Conservation (phyloP, 495 filamentous ascomycete species). For the Daldinia decipiens region DNA sequence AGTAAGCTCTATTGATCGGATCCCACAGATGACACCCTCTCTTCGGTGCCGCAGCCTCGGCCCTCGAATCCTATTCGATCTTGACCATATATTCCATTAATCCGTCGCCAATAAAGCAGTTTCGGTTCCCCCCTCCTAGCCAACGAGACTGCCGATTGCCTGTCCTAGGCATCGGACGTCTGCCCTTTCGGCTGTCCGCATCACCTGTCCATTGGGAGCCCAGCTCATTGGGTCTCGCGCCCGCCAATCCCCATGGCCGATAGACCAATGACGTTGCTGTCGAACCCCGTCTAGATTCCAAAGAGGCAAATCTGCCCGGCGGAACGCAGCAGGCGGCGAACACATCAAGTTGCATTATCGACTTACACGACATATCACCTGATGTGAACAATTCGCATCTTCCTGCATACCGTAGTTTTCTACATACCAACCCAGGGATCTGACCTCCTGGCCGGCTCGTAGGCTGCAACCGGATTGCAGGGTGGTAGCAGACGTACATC, state of each 20-base stretch:
- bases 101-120: constrained; percentile 36
- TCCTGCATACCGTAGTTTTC: constrained; percentile 29
- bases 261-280: constrained; percentile 25
- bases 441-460: constrained; percentile 29
- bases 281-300: constrained; percentile 16
- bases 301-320: constrained; percentile 41
- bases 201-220: constrained; percentile 41
- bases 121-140: constrained; percentile 4
- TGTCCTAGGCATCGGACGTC: constrained; percentile 31
- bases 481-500: constrained; percentile 38
- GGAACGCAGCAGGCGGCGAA: constrained; percentile 35
- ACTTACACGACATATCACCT: constrained; percentile 47
- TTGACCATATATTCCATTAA: constrained; percentile 31
- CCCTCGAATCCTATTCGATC: constrained; percentile 40
- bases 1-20: constrained; percentile 47
- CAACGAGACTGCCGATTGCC: constrained; percentile 31
- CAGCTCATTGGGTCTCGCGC: constrained; percentile 35
- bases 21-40: constrained; percentile 42
- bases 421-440: constrained; percentile 43
- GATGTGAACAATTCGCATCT: constrained; percentile 43
- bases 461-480: constrained; percentile 29
- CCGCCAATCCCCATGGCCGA: constrained; percentile 17
- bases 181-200: constrained; percentile 38
- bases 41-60: constrained; percentile 31
- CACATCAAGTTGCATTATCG: constrained; percentile 41